Evolutionary conservation across 192 early-diverging fungal species (phyloP).

Genomic region (Coemansia sp.): DNA sequence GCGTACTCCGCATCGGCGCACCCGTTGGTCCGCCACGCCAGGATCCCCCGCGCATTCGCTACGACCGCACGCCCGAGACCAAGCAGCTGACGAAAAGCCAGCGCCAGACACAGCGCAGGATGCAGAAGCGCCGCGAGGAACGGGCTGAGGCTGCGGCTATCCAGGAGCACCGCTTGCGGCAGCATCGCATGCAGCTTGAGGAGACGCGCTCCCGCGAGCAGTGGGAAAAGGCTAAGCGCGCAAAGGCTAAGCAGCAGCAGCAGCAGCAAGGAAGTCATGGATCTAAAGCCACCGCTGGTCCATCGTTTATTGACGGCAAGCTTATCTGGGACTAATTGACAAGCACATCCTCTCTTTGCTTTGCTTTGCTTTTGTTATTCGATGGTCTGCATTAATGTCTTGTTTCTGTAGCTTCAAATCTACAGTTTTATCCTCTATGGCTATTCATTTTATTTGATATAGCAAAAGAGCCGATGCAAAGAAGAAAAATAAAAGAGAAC

Average conservation of each 20-base stretch:
- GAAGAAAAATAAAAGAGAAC: no score
- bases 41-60: slow-evolving; percentile 5
- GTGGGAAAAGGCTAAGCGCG: slow-evolving; percentile 36
- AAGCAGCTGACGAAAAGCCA: slow-evolving; percentile 63
- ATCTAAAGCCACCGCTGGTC: not conserved
- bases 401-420: no score
- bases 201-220: slow-evolving; percentile 45
- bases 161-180: slow-evolving; percentile 59
- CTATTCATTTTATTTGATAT: no score
- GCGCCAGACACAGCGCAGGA: slow-evolving; percentile 60
- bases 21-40: slow-evolving; percentile 21
- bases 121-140: slow-evolving; percentile 59
- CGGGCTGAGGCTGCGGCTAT: slow-evolving; percentile 51
- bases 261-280: not conserved
- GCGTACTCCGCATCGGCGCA: slow-evolving; percentile 41
- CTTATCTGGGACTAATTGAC: slow-evolving; percentile 42
- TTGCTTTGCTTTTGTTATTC: no score
- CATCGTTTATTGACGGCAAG: slow-evolving; percentile 32
- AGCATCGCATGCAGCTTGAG: slow-evolving; percentile 58
- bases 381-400: no score
- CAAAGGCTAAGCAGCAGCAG: not conserved
- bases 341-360: no score
- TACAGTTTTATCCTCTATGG: no score
- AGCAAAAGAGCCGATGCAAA: no score
- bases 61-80: slow-evolving; percentile 7